These are phyloP conservation scores for Geoglossum cookeanum DNA, from an alignment of 2,329 filamentous ascomycete species.

Conservation along the genomic window DNA sequence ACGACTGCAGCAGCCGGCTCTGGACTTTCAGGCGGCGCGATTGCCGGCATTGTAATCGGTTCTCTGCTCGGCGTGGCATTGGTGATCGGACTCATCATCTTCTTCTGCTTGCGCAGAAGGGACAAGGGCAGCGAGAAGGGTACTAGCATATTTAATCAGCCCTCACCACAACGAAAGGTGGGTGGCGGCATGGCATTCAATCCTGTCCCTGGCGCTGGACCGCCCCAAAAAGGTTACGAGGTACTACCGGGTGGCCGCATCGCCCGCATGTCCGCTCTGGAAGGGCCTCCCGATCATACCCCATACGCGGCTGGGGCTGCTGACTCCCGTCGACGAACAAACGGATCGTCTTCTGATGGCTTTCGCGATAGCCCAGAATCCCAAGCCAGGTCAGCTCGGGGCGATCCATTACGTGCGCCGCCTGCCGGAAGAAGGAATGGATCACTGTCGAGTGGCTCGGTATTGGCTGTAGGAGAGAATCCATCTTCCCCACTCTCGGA, in stretches of 20 bases:
- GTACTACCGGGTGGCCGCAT: slow-evolving; percentile 75
- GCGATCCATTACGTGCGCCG: slow-evolving; percentile 37
- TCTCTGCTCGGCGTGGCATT: slow-evolving; percentile 51
- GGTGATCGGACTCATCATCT: slow-evolving; percentile 42
- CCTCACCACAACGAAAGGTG: slow-evolving; percentile 40
- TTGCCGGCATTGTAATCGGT: slow-evolving; percentile 80
- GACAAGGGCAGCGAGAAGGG: slow-evolving; percentile 40
- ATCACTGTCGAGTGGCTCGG: slow-evolving; percentile 75
- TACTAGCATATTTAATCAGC: slow-evolving; percentile 72
- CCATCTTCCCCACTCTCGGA: slow-evolving; percentile 50
- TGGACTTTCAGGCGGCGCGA: slow-evolving; percentile 57
- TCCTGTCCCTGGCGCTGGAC: slow-evolving; percentile 16
- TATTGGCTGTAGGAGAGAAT: slow-evolving; percentile 46
- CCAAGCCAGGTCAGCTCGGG: slow-evolving; percentile 30
- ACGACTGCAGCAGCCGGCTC: slow-evolving; percentile 16
- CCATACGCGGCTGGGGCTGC: slow-evolving; percentile 25
- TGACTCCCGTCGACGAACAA: slow-evolving; percentile 18
- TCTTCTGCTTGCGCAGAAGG: slow-evolving; percentile 36
- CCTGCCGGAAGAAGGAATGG: slow-evolving; percentile 52
- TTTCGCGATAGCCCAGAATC: slow-evolving; percentile 56
- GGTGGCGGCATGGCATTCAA: slow-evolving; percentile 24
- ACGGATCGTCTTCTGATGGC: slow-evolving; percentile 52
- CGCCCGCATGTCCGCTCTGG: slow-evolving; percentile 85
- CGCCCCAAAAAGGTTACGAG: slow-evolving; percentile 38
- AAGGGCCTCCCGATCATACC: slow-evolving; percentile 47